phyloP scores from a whole-genome alignment of 2,329 filamentous ascomycete genomes.

The Aureobasidium sp. region DNA sequence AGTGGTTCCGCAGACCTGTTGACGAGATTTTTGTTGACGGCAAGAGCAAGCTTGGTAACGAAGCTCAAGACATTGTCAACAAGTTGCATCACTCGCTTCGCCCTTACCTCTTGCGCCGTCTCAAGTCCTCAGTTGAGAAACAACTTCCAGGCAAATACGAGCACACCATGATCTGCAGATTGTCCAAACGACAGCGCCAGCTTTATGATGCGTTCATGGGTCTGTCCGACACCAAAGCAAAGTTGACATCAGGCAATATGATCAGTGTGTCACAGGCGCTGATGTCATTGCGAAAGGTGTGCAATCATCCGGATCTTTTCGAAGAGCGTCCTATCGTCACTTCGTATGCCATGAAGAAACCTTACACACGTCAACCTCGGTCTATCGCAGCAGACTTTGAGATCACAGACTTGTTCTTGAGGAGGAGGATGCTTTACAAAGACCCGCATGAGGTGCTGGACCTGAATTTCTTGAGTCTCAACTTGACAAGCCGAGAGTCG shows the following conservation, averaged over 20 bases:
- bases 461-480: slow-evolving; percentile 72
- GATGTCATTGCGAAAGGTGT: slow-evolving; percentile 98
- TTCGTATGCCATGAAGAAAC: slow-evolving; percentile 87
- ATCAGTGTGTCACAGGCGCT: slow-evolving; percentile 98
- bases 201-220: slow-evolving; percentile 98
- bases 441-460: slow-evolving; percentile 71
- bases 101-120: slow-evolving; percentile 87
- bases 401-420: slow-evolving; percentile 75
- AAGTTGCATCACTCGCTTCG: slow-evolving; percentile 96
- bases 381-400: slow-evolving; percentile 82
- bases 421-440: slow-evolving; percentile 68
- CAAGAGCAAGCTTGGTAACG: slow-evolving; percentile 92
- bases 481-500: slow-evolving; percentile 41
- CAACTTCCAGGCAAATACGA: slow-evolving; percentile 99
- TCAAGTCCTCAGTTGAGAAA: slow-evolving; percentile 98
- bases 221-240: slow-evolving; percentile 88
- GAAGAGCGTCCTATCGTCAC: slow-evolving; percentile 97
- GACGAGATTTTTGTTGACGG: slow-evolving; percentile 97
- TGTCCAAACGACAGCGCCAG: slow-evolving; percentile 96
- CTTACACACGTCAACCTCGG: slow-evolving; percentile 26
- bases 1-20: slow-evolving; percentile 95
- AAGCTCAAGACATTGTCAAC: slow-evolving; percentile 89
- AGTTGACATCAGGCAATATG: slow-evolving; percentile 92
- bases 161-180: slow-evolving; percentile 93
- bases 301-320: slow-evolving; percentile 98